These are phyloP conservation scores for Gossypium trilobum DNA, from an alignment of 441 rosid genomes.

Conservation along the genomic window DNA sequence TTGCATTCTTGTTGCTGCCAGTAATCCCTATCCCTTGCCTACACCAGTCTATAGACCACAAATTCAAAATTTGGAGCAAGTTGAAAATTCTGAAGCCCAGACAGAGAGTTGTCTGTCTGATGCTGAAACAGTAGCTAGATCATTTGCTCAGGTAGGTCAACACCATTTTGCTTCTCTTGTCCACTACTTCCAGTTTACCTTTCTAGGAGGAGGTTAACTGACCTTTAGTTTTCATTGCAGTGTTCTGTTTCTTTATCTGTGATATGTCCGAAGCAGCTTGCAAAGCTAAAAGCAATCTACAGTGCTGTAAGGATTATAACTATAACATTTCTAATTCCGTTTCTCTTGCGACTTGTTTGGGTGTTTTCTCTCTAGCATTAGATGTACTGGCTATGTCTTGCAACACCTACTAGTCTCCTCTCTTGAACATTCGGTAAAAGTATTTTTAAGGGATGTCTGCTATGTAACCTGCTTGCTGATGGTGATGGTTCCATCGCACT, in stretches of 20 bases:
- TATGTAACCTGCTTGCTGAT: background rate
- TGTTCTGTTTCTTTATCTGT: conserved; percentile 72
- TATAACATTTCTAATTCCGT: conserved; percentile 1
- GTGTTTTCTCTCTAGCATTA: background rate
- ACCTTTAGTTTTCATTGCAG: conserved; percentile 42
- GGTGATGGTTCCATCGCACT: conserved; percentile 6
- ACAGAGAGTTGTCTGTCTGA: conserved; percentile 71
- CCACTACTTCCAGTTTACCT: conserved; percentile 3
- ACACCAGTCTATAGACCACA: conserved; percentile 87
- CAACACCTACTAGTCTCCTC: background rate
- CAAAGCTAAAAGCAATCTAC: conserved; percentile 69
- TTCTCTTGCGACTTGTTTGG: background rate
- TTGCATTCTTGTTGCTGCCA: conserved; percentile 84
- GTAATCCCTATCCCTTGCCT: conserved; percentile 83
- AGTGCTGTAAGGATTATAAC: conserved; percentile 53
- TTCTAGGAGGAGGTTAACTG: conserved; percentile 22
- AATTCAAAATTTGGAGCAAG: conserved; percentile 50
- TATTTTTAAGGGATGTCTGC: background rate
- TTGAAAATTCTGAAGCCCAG: conserved; percentile 51
- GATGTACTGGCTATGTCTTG: background rate
- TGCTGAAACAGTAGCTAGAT: conserved; percentile 83
- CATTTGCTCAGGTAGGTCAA: conserved; percentile 52
- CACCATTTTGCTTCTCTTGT: conserved; percentile 10
- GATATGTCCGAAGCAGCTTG: conserved; percentile 87
- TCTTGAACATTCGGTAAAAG: background rate